Percentiles rank a stretch among this genome's conserved stretches.
Evolutionary conservation across 2,329 filamentous ascomycete genomes (phyloP).

Genomic region (Blumeriella jaapii): DNA sequence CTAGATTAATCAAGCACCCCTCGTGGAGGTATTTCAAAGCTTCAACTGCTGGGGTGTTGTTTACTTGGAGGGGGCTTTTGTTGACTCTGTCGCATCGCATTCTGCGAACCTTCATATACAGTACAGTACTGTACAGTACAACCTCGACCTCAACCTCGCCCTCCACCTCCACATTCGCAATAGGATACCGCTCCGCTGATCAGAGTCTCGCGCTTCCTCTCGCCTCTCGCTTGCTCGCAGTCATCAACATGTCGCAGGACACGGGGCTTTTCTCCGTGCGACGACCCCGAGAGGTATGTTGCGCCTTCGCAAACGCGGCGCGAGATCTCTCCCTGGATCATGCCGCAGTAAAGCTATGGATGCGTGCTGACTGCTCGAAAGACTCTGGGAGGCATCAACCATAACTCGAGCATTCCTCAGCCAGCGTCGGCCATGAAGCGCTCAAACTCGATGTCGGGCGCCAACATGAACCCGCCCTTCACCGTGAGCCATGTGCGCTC

Average conservation of each 20-base stretch:
- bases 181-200: background rate
- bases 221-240: slow-evolving; percentile 1
- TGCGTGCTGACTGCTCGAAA: slow-evolving; percentile 29
- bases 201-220: slow-evolving; percentile 5
- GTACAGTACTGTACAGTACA: too few relatives aligned
- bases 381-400: slow-evolving; percentile 78
- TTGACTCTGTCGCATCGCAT: slow-evolving; percentile 13
- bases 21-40: background rate
- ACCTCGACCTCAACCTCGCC: background rate
- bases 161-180: background rate
- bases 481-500: slow-evolving; percentile 68
- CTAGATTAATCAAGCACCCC: background rate
- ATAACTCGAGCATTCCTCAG: slow-evolving; percentile 78
- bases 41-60: slow-evolving; percentile 7
- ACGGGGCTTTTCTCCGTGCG: slow-evolving; percentile 83
- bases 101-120: too few relatives aligned
- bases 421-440: slow-evolving; percentile 91
- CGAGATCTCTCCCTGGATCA: background rate
- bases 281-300: slow-evolving; percentile 74
- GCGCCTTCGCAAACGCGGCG: slow-evolving; percentile 1
- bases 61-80: slow-evolving; percentile 13
- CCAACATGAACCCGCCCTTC: slow-evolving; percentile 47
- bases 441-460: slow-evolving; percentile 61
- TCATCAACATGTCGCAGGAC: slow-evolving; percentile 67
- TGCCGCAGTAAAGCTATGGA: background rate